Base-by-base conservation (phyloP, 768 basidiomycete species). In the Auriscalpium microsporum region DNA sequence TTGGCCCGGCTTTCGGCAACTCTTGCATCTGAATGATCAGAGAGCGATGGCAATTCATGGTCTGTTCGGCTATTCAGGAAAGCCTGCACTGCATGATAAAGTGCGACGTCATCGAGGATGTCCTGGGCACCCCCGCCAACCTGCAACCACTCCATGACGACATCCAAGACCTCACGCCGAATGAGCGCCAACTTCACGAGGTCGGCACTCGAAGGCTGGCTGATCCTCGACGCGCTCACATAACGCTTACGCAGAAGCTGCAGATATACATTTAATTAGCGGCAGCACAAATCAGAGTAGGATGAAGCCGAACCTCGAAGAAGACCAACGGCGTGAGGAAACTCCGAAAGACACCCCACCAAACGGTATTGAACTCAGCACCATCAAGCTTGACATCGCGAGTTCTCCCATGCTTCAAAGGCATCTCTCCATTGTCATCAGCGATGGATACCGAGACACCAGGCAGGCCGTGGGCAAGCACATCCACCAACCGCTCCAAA, bases 381-480 rank as follows among this genome's bases (percentile, higher is more conserved):
- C 82, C 78, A 70, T 92, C 90, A 13, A 92, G 78, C 23, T 82
- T 73, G 45, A 91, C 71, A 48, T 87, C 83, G 36, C 87, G 74
- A 0, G 86, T 86, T 71, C 81, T 86, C 2, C 83, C 82, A 59
- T 88, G 86, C 19, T 82, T 73, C 45, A 92, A 68, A 0, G 87
- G 82, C 73, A 87, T 89, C 67, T 92, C 88, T 0, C 90, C 90
- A 61, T 90, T 91, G 64, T 92, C 90, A 60, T 93, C 90, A 0
- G 90, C 82, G 4, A 90, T 86, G 0, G 86, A 84, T 0, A 90
- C 87, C 0, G 86, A 84, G 4, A 92, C 81, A 35, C 83, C 83
- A 48, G 81, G 81, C 17, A 92, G 71, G 4, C 90, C 90, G 63
- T 87, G 84, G 0, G 89, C 82, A 14, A 93, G 76, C 10, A 90